phyloP scores from a whole-genome alignment of 768 basidiomycete genomes.

The Fistulinella prunicolor region DNA sequence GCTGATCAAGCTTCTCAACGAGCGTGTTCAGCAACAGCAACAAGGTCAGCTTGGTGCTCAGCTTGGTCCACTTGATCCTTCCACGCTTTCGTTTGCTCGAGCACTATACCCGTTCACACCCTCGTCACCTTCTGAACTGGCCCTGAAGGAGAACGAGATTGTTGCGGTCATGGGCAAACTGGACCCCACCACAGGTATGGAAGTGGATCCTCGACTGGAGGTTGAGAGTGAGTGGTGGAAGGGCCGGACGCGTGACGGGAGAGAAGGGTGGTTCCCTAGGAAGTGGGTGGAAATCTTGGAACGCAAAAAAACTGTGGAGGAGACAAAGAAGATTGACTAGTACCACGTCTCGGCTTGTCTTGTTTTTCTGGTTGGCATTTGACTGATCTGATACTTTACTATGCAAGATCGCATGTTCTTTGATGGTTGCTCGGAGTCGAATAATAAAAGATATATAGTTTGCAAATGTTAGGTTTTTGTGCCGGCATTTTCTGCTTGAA shows the following conservation, averaged over 20 bases:
- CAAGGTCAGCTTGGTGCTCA: conserved; percentile 34
- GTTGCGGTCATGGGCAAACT: conserved; percentile 86
- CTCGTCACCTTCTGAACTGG: conserved; percentile 72
- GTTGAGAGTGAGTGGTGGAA: conserved; percentile 86
- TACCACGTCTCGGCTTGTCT: not conserved
- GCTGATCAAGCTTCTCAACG: conserved; percentile 74
- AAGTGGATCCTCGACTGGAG: conserved; percentile 64
- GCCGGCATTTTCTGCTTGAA: no score
- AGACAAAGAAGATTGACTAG: conserved; percentile 42
- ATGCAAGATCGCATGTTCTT: no score
- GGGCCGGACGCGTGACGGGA: conserved; percentile 87
- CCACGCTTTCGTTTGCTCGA: conserved; percentile 78
- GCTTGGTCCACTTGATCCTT: conserved; percentile 68
- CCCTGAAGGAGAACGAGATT: conserved; percentile 84
- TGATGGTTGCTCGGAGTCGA: no score
- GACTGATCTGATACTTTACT: not conserved
- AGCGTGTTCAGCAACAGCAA: conserved; percentile 52
- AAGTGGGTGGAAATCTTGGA: conserved; percentile 81
- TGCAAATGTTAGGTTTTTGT: no score
- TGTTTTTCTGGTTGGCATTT: not conserved
- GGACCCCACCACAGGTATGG: conserved; percentile 63
- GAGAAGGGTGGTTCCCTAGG: conserved; percentile 92
- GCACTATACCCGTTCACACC: conserved; percentile 77
- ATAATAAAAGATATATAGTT: no score
- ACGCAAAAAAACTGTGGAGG: conserved; percentile 37